Percentiles rank a stretch among this genome's conserved stretches.
Evolutionary conservation across 1,284 basidiomycete species (phyloP).

Genomic region (Trametes polyzona): DNA sequence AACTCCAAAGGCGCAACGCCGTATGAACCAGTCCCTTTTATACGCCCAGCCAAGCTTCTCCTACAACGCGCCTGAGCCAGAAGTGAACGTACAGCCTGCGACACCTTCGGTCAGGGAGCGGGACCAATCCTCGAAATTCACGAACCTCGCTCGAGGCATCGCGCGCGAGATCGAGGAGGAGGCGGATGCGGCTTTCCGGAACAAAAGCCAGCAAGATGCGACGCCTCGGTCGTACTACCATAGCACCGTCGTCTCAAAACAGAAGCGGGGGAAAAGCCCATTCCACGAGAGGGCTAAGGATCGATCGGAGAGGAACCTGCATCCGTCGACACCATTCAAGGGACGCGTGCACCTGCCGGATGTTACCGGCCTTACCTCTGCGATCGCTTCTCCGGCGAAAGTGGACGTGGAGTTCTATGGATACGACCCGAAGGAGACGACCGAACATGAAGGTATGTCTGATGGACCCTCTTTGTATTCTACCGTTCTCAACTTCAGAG

Average conservation of each 20-base stretch:
- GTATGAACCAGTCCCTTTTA: constrained; percentile 25
- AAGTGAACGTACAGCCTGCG: constrained; percentile 57
- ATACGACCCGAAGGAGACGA: constrained; percentile 52
- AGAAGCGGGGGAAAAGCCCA: constrained; percentile 24
- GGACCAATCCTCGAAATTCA: constrained; percentile 51
- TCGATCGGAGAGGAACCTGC: constrained; percentile 10
- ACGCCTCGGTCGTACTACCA: constrained; percentile 22
- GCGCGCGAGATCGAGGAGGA: constrained; percentile 57
- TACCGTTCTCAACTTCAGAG: constrained; percentile 2
- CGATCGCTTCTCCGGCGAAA: constrained; percentile 70
- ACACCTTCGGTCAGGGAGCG: constrained; percentile 46
- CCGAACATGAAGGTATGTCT: constrained; percentile 61
- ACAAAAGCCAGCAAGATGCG: constrained; percentile 8
- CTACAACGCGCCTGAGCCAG: constrained; percentile 42
- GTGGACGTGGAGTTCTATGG: constrained; percentile 52
- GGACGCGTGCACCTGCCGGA: constrained; percentile 65
- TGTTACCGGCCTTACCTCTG: constrained; percentile 77
- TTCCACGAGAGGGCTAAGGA: constrained; percentile 25
- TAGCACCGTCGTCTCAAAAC: constrained; percentile 27
- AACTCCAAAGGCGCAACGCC: constrained; percentile 17
- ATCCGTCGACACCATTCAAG: constrained; percentile 29
- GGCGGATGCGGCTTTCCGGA: constrained; percentile 16
- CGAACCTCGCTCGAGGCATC: constrained; percentile 57
- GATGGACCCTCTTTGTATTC: not conserved
- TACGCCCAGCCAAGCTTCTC: constrained; percentile 33